These are phyloP conservation scores for Stygiomarasmius scandens DNA, from an alignment of 1,284 basidiomycete genomes.

Conservation along the genomic window DNA sequence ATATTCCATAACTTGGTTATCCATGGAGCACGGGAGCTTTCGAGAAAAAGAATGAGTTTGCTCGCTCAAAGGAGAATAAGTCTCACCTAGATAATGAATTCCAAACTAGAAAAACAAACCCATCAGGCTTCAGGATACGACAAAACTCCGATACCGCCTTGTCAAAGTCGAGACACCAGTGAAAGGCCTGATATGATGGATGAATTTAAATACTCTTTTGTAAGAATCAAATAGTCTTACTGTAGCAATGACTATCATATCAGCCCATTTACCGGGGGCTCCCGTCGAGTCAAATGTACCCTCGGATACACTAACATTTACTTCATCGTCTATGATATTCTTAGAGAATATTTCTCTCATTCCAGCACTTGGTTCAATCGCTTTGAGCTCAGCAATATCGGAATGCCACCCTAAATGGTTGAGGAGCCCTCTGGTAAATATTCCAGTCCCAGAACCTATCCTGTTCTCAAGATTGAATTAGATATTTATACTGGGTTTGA, in stretches of 20 bases:
- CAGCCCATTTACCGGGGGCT: constrained; percentile 69
- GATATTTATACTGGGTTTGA: not conserved
- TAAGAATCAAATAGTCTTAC: constrained; percentile 33
- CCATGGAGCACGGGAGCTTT: too few species aligned
- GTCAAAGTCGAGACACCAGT: constrained; percentile 79
- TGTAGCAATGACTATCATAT: constrained; percentile 75
- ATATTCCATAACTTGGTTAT: too few species aligned
- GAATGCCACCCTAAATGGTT: constrained; percentile 58
- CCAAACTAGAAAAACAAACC: constrained; percentile 70
- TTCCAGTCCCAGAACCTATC: constrained; percentile 74
- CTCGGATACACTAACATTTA: constrained; percentile 46
- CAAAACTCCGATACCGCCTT: constrained; percentile 67
- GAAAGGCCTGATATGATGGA: constrained; percentile 71
- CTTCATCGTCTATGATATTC: constrained; percentile 49
- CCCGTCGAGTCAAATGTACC: constrained; percentile 69
- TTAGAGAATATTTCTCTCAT: constrained; percentile 67
- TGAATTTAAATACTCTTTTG: too few species aligned
- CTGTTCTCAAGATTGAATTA: constrained; percentile 32
- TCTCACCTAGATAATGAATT: constrained; percentile 73
- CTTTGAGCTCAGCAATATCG: constrained; percentile 53
- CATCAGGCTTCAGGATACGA: constrained; percentile 69
- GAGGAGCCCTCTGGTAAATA: constrained; percentile 80
- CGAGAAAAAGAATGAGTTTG: not conserved
- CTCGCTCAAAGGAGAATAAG: constrained; percentile 12
- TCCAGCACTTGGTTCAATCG: constrained; percentile 74